Evolutionary conservation across 495 filamentous ascomycete genomes (phyloP).

Genomic region (Xylaria curta): DNA sequence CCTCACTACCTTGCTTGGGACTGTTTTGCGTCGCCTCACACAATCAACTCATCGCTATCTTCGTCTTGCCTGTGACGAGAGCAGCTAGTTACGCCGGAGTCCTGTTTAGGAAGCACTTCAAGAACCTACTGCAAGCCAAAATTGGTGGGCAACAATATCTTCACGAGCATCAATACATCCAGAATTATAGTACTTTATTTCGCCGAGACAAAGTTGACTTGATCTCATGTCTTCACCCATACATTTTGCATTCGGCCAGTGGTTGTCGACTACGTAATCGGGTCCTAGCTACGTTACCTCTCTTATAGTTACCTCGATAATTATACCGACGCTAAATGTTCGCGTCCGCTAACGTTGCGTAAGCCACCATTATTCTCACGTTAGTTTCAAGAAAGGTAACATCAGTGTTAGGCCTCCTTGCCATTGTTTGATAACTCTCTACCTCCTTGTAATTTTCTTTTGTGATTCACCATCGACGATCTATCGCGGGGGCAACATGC

Average conservation of each 20-base stretch:
- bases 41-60: neutral
- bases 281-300: slow-evolving; percentile 23
- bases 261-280: slow-evolving; percentile 14
- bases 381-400: slow-evolving; percentile 1
- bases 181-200: neutral
- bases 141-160: neutral
- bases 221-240: neutral
- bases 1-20: neutral
- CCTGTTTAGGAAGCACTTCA: neutral
- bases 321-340: neutral
- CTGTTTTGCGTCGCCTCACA: neutral
- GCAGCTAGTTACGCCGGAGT: neutral
- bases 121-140: neutral
- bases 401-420: slow-evolving; percentile 1
- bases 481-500: neutral
- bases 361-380: neutral
- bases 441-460: neutral
- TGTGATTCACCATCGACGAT: neutral
- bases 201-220: neutral
- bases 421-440: neutral
- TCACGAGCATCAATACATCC: neutral
- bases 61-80: neutral
- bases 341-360: slow-evolving; percentile 15
- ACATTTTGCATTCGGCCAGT: neutral
- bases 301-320: neutral